Conservation (phyloP, 2,329 filamentous ascomycete species). For the Colletotrichum lupini region DNA sequence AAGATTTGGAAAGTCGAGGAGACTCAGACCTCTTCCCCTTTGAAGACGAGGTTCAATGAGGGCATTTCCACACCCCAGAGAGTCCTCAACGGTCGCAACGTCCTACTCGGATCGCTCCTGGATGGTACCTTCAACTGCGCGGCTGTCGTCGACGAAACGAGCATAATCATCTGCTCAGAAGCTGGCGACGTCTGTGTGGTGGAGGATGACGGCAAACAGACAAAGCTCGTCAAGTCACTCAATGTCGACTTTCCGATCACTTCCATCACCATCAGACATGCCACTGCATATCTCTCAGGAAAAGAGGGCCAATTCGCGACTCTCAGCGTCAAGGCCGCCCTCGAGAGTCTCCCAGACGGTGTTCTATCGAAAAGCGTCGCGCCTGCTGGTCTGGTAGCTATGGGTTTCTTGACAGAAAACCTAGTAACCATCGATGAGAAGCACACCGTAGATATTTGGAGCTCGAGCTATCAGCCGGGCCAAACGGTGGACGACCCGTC, state of each 20-base stretch:
- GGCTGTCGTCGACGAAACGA: constrained; percentile 75
- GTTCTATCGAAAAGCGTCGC: constrained; percentile 52
- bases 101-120: constrained; percentile 82
- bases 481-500: constrained; percentile 50
- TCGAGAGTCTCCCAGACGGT: constrained; percentile 53
- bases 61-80: constrained; percentile 56
- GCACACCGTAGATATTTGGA: constrained; percentile 78
- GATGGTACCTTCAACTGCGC: constrained; percentile 88
- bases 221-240: constrained; percentile 75
- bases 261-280: constrained; percentile 71
- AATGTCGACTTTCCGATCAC: constrained; percentile 75
- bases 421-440: constrained; percentile 81
- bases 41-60: constrained; percentile 66
- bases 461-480: constrained; percentile 55
- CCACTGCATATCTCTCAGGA: constrained; percentile 75
- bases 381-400: constrained; percentile 66
- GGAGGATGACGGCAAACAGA: constrained; percentile 78
- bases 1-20: constrained; percentile 94
- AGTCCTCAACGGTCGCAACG: constrained; percentile 88
- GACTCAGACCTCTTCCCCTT: constrained; percentile 65
- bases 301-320: constrained; percentile 69
- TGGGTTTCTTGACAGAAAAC: constrained; percentile 75
- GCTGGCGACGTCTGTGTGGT: constrained; percentile 89
- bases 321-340: constrained; percentile 61
- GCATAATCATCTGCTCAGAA: constrained; percentile 87